Conservation (phyloP, 2,329 filamentous ascomycete species). For the Penicillium digitatum region DNA sequence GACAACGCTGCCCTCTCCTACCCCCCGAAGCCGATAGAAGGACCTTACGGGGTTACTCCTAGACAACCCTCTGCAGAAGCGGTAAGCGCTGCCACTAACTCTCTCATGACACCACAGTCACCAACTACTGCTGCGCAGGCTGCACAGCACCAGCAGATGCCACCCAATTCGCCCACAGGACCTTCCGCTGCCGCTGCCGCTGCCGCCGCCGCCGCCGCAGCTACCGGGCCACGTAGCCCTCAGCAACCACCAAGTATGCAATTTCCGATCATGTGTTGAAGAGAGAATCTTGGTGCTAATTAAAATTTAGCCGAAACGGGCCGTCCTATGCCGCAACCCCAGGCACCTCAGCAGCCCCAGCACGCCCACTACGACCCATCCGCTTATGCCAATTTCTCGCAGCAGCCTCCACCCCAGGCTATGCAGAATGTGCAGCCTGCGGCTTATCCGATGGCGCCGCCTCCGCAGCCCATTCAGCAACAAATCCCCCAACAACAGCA, state of each 20-base stretch:
- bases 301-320: slow-evolving; percentile 37
- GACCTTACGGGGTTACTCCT: slow-evolving; percentile 35
- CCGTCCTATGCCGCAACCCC: slow-evolving; percentile 36
- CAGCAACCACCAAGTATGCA: slow-evolving; percentile 41
- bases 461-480: slow-evolving; percentile 20
- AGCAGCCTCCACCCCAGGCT: slow-evolving; percentile 27
- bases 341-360: slow-evolving; percentile 40
- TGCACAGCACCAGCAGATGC: slow-evolving; percentile 44
- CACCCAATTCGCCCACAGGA: slow-evolving; percentile 47
- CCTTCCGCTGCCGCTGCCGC: slow-evolving; percentile 48
- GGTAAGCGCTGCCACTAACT: slow-evolving; percentile 42
- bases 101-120: slow-evolving; percentile 47
- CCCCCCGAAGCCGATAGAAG: slow-evolving; percentile 35
- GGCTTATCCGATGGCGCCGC: slow-evolving; percentile 29
- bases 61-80: slow-evolving; percentile 41
- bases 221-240: slow-evolving; percentile 45
- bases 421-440: slow-evolving; percentile 24
- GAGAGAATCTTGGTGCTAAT: slow-evolving; percentile 12
- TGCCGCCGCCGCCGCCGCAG: slow-evolving; percentile 49
- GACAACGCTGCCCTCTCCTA: slow-evolving; percentile 38
- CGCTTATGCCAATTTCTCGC: slow-evolving; percentile 40
- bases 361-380: slow-evolving; percentile 47
- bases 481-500: slow-evolving; percentile 25
- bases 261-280: not conserved
- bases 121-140: slow-evolving; percentile 28